phyloP scores from a whole-genome alignment of 78 protist genomes.

The Mastigamoeba balamuthi region DNA sequence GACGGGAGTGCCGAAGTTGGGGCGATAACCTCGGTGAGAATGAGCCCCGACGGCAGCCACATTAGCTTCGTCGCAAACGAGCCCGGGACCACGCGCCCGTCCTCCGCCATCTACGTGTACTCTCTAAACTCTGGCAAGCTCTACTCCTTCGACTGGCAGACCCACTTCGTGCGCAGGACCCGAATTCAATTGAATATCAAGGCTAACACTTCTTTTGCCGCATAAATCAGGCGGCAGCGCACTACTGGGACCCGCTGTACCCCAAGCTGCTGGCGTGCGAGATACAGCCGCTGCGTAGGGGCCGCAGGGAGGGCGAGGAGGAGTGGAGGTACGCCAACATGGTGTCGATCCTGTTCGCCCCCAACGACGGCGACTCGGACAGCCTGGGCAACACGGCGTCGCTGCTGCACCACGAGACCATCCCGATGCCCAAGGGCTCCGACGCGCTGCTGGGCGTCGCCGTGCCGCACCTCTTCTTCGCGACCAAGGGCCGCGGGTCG shows the following conservation, averaged over 20 bases:
- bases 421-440: not conserved
- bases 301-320: not conserved
- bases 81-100: not conserved
- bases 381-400: not conserved
- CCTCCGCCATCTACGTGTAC: not conserved
- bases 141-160: too few relatives aligned
- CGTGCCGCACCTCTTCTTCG: slow-evolving; percentile 24
- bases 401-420: not conserved
- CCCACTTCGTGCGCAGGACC: not conserved
- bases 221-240: not conserved
- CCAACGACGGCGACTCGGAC: not conserved
- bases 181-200: not conserved
- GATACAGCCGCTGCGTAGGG: not conserved
- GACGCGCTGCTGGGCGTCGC: slow-evolving; percentile 18
- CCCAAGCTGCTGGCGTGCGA: not conserved
- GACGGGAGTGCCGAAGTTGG: too few relatives aligned
- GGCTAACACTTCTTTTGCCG: not conserved
- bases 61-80: too few relatives aligned
- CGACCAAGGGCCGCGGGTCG: not conserved
- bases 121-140: too few relatives aligned
- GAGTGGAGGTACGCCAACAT: too few relatives aligned
- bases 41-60: too few relatives aligned
- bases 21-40: too few relatives aligned
- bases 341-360: too few relatives aligned
- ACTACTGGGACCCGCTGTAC: not conserved